Conservation (phyloP, 2,329 filamentous ascomycete species). For the Karstenula rhodostoma region DNA sequence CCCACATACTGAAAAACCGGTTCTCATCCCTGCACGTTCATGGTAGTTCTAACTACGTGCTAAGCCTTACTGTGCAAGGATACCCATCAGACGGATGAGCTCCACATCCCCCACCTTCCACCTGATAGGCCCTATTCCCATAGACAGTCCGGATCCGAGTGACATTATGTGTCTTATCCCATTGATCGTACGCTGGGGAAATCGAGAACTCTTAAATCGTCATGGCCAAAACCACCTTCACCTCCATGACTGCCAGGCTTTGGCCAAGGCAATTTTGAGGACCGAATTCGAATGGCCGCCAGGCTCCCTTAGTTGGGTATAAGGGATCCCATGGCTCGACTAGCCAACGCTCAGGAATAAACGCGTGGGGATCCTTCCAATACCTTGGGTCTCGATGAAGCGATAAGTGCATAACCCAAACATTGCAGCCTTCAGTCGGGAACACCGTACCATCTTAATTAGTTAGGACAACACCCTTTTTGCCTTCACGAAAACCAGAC, state of each 20-base stretch:
- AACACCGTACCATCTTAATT: conserved; percentile 30
- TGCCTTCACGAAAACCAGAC: conserved; percentile 37
- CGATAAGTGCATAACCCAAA: conserved; percentile 27
- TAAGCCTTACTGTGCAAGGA: conserved; percentile 2
- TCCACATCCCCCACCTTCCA: neutral
- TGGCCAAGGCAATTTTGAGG: conserved; percentile 36
- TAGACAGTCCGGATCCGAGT: neutral
- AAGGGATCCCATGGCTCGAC: conserved; percentile 19
- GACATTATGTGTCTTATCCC: neutral
- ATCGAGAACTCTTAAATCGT: neutral
- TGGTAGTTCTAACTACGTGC: too few species aligned
- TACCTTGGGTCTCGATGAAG: conserved; percentile 28
- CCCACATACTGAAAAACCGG: too few species aligned
- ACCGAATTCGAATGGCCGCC: conserved; percentile 51
- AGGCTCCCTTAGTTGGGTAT: conserved; percentile 31
- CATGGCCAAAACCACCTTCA: conserved; percentile 16
- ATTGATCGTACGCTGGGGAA: conserved; percentile 7
- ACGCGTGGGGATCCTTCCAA: conserved; percentile 30
- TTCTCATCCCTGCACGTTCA: too few species aligned
- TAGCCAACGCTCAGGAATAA: conserved; percentile 38
- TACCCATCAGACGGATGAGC: conserved; percentile 13
- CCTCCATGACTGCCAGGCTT: conserved; percentile 27
- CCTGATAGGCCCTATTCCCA: conserved; percentile 12
- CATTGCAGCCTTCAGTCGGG: conserved; percentile 28
- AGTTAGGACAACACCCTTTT: conserved; percentile 21